Percentiles rank a stretch among this genome's conserved stretches.
Evolutionary conservation across 2,329 filamentous ascomycete genomes (phyloP).

Genomic region (Chrysoporthe puriensis): DNA sequence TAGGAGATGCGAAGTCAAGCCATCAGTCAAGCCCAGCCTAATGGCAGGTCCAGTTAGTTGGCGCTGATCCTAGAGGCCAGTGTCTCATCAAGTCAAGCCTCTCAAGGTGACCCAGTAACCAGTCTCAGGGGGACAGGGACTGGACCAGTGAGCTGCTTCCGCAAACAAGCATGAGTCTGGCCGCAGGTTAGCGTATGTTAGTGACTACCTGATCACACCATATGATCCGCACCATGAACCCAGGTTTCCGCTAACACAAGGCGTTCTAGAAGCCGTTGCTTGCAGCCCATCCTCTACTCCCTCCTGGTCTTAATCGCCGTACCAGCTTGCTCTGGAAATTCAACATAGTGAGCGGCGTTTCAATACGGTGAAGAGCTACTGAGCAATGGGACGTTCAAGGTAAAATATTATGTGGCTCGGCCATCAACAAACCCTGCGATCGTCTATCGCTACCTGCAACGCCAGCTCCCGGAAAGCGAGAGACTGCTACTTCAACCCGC

Average conservation of each 20-base stretch:
- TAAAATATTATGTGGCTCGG: not conserved
- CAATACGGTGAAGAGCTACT: not conserved
- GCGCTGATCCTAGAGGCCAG: constrained; percentile 9
- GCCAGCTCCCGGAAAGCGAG: not conserved
- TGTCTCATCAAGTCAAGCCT: constrained; percentile 10
- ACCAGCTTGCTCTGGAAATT: not conserved
- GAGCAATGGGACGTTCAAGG: not conserved
- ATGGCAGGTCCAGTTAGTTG: constrained; percentile 1
- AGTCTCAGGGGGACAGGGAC: too few relatives aligned
- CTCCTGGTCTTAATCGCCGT: not conserved
- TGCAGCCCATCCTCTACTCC: not conserved
- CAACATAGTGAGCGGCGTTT: not conserved
- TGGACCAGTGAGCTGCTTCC: not conserved
- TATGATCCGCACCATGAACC: not conserved
- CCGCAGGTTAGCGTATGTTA: not conserved
- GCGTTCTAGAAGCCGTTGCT: not conserved
- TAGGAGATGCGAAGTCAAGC: constrained; percentile 5
- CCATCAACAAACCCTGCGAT: not conserved
- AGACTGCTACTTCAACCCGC: not conserved
- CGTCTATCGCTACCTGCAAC: not conserved
- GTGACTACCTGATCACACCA: not conserved
- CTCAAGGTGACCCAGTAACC: too few relatives aligned
- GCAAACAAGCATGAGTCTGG: not conserved
- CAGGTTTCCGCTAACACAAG: not conserved
- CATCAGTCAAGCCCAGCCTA: not conserved